Percentiles rank a stretch among this genome's conserved stretches.
These are phyloP conservation scores for Aquilaria yunnanensis DNA, from an alignment of 345 rosid species.

Conservation along the genomic window DNA sequence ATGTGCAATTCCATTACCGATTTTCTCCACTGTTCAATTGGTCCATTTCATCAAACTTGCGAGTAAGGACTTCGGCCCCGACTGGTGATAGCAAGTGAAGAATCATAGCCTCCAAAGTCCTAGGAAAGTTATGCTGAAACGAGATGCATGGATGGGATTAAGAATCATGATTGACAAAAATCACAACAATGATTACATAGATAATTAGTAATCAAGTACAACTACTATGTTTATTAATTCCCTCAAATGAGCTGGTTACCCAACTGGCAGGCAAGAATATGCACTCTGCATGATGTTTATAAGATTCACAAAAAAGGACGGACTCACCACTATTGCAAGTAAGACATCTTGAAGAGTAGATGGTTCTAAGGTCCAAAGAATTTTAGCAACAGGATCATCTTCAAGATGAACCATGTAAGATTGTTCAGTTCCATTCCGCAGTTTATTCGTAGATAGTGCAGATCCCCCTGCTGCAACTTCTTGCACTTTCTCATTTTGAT, in stretches of 20 bases:
- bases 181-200: not conserved
- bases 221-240: too few relatives aligned
- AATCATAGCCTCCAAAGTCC: conserved; percentile 79
- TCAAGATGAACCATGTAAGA: conserved; percentile 33
- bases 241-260: too few relatives aligned
- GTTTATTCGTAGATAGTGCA: conserved; percentile 20
- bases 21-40: conserved; percentile 52
- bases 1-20: conserved; percentile 29
- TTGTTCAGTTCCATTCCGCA: conserved; percentile 13
- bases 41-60: conserved; percentile 79
- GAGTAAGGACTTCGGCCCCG: conserved; percentile 77
- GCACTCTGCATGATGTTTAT: not conserved
- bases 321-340: conserved; percentile 70
- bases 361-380: conserved; percentile 54
- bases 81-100: conserved; percentile 80
- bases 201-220: not conserved
- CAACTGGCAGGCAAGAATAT: not conserved
- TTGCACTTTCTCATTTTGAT: conserved; percentile 23
- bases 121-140: conserved; percentile 77
- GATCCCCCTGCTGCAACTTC: conserved; percentile 30
- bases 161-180: conserved; percentile 5
- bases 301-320: not conserved
- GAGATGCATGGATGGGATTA: conserved; percentile 7
- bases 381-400: conserved; percentile 70
- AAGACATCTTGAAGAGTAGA: conserved; percentile 45